Evolutionary conservation across 2,329 filamentous ascomycete species (phyloP).

Genomic region (Knufia petricola): DNA sequence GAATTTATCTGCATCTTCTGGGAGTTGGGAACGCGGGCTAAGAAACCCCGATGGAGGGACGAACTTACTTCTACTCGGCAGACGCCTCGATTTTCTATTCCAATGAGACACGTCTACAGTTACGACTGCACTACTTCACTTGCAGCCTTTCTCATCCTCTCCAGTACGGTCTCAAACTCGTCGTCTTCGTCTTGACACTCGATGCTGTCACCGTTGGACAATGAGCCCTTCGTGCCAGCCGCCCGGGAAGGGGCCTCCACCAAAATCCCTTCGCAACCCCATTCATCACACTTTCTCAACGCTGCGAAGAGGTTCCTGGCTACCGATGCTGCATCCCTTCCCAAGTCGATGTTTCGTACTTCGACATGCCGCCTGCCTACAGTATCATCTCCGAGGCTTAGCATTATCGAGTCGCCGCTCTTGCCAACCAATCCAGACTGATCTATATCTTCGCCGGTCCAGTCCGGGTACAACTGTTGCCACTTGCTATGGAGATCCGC

Average conservation of each 20-base stretch:
- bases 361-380: neutral
- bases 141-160: conserved; percentile 69
- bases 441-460: conserved; percentile 25
- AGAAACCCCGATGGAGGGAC: no score
- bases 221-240: conserved; percentile 19
- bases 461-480: conserved; percentile 23
- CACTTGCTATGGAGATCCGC: neutral
- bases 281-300: conserved; percentile 71
- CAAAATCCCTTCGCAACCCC: conserved; percentile 71
- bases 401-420: neutral
- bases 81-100: neutral
- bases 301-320: conserved; percentile 83
- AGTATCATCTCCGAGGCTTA: neutral
- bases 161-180: conserved; percentile 71
- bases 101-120: no score
- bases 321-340: conserved; percentile 60
- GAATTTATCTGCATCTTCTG: neutral
- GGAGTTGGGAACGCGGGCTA: neutral
- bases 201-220: conserved; percentile 25
- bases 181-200: conserved; percentile 61
- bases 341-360: conserved; percentile 63
- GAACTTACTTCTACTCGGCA: no score
- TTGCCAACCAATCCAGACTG: neutral
- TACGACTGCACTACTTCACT: conserved; percentile 10
- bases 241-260: conserved; percentile 64